Percentiles rank a stretch among this genome's conserved stretches.
phyloP scores from a whole-genome alignment of 306 rosid species.

The Vigna reflexopilosa region DNA sequence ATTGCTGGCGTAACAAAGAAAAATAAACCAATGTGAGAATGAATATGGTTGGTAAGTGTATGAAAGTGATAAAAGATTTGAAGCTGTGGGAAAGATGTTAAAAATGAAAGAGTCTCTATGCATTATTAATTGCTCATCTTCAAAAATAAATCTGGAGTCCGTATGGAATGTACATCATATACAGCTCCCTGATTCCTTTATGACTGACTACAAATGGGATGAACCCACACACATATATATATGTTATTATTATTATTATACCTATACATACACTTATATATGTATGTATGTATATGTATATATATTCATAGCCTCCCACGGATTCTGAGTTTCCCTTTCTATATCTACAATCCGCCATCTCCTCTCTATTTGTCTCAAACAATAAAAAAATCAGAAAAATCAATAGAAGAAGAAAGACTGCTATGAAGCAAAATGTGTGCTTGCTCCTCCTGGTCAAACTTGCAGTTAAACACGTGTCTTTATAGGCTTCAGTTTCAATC shows the following conservation, averaged over 20 bases:
- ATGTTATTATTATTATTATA: too few relatives aligned
- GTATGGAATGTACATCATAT: conserved; percentile 46
- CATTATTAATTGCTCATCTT: conserved; percentile 59
- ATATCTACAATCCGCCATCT: conserved; percentile 61
- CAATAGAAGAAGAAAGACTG: conserved; percentile 15
- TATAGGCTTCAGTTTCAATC: conserved; percentile 88
- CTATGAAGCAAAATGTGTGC: conserved; percentile 22
- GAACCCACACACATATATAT: conserved; percentile 41
- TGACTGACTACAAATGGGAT: conserved; percentile 73
- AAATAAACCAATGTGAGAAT: background rate
- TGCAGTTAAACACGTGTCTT: conserved; percentile 70
- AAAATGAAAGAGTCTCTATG: conserved; percentile 11
- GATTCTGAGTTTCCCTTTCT: conserved; percentile 40
- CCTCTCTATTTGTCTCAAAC: conserved; percentile 37
- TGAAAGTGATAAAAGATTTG: conserved; percentile 3
- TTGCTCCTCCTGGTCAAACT: conserved; percentile 41
- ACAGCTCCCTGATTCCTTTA: conserved; percentile 54
- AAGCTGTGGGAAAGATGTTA: background rate
- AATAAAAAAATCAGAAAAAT: conserved; percentile 17
- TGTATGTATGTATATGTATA: background rate
- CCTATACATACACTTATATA: background rate
- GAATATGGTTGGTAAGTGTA: background rate
- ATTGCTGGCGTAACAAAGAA: background rate
- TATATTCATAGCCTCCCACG: conserved; percentile 14
- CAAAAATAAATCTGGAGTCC: conserved; percentile 52